phyloP scores from a whole-genome alignment of 805 yeast genomes.

The Ogataea dorogensis region DNA sequence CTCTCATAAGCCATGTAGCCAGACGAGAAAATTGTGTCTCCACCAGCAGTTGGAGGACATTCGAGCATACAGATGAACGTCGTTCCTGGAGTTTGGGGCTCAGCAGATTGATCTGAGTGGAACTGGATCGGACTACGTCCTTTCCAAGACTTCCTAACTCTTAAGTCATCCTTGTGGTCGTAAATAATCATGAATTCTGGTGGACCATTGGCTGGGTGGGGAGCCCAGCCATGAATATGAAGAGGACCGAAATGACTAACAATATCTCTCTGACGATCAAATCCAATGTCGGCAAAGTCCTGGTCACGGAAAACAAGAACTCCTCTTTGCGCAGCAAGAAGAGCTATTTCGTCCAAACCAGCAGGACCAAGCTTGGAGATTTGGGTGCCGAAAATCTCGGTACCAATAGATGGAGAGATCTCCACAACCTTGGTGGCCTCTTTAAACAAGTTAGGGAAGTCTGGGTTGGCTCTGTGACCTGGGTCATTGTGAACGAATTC shows the following conservation, averaged over 20 bases:
- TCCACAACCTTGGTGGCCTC: constrained; percentile 25
- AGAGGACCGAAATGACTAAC: constrained; percentile 67
- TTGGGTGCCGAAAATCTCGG: constrained; percentile 60
- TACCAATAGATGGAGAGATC: constrained; percentile 69
- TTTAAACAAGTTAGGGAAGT: constrained; percentile 45
- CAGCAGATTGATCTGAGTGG: constrained; percentile 61
- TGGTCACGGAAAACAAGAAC: constrained; percentile 66
- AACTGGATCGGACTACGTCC: constrained; percentile 40
- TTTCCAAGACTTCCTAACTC: constrained; percentile 22
- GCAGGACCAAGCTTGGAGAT: constrained; percentile 49
- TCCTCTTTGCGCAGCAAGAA: constrained; percentile 65
- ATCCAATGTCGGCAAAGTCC: constrained; percentile 58
- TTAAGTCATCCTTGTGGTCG: constrained; percentile 33
- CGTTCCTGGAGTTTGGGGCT: constrained; percentile 61
- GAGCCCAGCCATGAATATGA: constrained; percentile 58
- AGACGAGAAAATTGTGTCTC: constrained; percentile 77
- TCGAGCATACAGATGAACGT: constrained; percentile 50
- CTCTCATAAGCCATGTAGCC: constrained; percentile 67
- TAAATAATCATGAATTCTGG: constrained; percentile 44
- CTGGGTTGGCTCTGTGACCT: constrained; percentile 46
- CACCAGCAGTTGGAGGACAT: constrained; percentile 48
- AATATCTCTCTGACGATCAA: constrained; percentile 45
- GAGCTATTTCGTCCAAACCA: constrained; percentile 70
- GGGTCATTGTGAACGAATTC: constrained; percentile 18
- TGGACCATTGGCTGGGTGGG: constrained; percentile 45